Evolutionary conservation across 805 yeast species (phyloP).

Genomic region (Monosporozyma unispora): DNA sequence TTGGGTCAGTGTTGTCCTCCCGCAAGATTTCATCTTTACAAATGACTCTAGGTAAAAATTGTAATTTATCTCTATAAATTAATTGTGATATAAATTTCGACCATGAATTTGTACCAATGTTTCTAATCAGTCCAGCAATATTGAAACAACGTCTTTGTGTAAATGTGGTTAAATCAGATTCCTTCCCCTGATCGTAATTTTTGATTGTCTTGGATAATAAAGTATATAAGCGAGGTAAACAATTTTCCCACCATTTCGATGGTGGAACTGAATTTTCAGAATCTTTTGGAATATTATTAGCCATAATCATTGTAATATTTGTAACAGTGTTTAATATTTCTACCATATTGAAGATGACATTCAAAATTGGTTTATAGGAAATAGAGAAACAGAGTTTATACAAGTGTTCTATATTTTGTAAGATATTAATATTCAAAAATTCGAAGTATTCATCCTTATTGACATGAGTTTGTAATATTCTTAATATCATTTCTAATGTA

Average conservation of each 20-base stretch:
- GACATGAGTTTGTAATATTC: slow-evolving; percentile 18
- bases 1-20: neutral
- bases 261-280: neutral
- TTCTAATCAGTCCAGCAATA: slow-evolving; percentile 20
- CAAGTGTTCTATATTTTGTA: slow-evolving; percentile 26
- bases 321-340: slow-evolving; percentile 43
- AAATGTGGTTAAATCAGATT: neutral
- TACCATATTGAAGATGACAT: slow-evolving; percentile 43
- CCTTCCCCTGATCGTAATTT: slow-evolving; percentile 3
- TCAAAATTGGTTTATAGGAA: slow-evolving; percentile 41
- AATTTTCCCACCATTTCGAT: slow-evolving; percentile 23
- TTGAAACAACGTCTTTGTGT: neutral
- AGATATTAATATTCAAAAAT: slow-evolving; percentile 16
- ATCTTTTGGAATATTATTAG: neutral
- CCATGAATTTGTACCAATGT: slow-evolving; percentile 21
- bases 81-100: slow-evolving; percentile 17
- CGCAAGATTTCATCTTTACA: slow-evolving; percentile 18
- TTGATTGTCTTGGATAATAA: slow-evolving; percentile 12
- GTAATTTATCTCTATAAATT: slow-evolving; percentile 15
- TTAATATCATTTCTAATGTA: slow-evolving; percentile 40
- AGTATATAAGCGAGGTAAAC: slow-evolving; percentile 17
- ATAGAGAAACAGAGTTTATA: slow-evolving; percentile 36
- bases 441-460: slow-evolving; percentile 5
- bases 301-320: slow-evolving; percentile 7
- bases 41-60: slow-evolving; percentile 20